A percentile compares a stretch with the other conserved stretches of the same genome.
These are phyloP conservation scores for Guadua angustifolia DNA, from an alignment of 176 grass and related monocot genomes.

Conservation along the genomic window DNA sequence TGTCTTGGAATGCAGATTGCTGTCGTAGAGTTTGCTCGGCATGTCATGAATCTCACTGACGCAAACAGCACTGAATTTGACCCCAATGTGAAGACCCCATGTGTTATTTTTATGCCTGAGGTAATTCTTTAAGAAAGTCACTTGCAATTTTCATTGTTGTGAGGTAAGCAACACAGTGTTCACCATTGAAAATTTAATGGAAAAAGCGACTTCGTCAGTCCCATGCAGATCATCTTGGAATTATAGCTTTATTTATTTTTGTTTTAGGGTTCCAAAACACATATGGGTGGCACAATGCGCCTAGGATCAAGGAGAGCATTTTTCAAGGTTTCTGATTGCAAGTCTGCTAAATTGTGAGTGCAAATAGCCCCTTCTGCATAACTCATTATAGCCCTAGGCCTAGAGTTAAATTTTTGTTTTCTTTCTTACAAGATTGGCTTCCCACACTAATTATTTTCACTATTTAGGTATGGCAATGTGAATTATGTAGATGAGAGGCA, in stretches of 20 bases:
- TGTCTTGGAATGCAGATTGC: slow-evolving; percentile 92
- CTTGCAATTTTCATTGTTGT: neutral
- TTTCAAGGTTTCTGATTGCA: slow-evolving; percentile 67
- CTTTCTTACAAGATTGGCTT: neutral
- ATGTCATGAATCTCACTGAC: slow-evolving; percentile 61
- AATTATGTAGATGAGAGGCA: slow-evolving; percentile 73
- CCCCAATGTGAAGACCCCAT: slow-evolving; percentile 49
- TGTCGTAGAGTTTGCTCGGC: slow-evolving; percentile 72
- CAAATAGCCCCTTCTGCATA: neutral
- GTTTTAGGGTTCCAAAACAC: slow-evolving; percentile 76
- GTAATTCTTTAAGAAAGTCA: slow-evolving; percentile 44
- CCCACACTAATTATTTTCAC: neutral
- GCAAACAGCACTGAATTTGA: slow-evolving; percentile 84
- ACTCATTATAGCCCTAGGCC: neutral
- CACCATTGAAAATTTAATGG: neutral
- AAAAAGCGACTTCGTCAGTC: neutral
- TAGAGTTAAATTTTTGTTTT: slow-evolving; percentile 2
- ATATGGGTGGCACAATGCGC: slow-evolving; percentile 87
- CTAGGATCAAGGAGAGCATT: slow-evolving; percentile 79
- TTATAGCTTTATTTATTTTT: slow-evolving; percentile 31
- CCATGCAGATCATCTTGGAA: slow-evolving; percentile 8
- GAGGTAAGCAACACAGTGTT: neutral
- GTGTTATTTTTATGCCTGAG: slow-evolving; percentile 89
- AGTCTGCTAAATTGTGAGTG: slow-evolving; percentile 77
- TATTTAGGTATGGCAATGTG: slow-evolving; percentile 69